Conservation (phyloP, 2,329 filamentous ascomycete species). For the Phialophora macrospora region DNA sequence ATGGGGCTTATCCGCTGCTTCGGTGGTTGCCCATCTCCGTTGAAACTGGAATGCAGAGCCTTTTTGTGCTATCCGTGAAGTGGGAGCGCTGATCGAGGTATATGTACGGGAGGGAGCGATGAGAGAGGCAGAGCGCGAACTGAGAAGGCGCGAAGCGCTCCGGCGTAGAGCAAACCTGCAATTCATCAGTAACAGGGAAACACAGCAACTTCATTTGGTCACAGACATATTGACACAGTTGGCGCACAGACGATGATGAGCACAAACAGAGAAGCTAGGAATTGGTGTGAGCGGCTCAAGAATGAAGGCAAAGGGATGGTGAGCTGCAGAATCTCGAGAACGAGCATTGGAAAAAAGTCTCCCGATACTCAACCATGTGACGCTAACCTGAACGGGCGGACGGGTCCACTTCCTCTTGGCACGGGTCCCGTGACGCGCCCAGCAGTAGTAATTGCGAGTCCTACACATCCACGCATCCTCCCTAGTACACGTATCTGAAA, state of each 20-base stretch:
- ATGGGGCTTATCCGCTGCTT: conserved; percentile 41
- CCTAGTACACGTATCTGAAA: conserved; percentile 61
- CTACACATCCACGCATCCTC: neutral
- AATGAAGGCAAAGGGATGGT: neutral
- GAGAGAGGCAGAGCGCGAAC: conserved; percentile 52
- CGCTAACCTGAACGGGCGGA: neutral
- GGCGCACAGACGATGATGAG: neutral
- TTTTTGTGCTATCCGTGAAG: conserved; percentile 48
- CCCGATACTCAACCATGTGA: neutral
- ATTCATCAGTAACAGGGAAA: conserved; percentile 10
- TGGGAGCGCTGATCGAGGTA: conserved; percentile 46
- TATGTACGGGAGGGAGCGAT: conserved; percentile 51
- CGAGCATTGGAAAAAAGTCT: conserved; percentile 13
- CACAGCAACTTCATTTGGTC: neutral
- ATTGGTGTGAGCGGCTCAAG: neutral
- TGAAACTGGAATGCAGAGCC: conserved; percentile 48
- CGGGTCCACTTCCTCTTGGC: neutral
- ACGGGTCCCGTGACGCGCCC: neutral
- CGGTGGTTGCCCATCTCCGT: conserved; percentile 56
- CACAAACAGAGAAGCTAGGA: neutral
- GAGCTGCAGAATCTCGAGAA: neutral
- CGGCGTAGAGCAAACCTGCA: conserved; percentile 64
- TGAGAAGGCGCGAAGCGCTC: conserved; percentile 60
- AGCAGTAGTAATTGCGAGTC: neutral
- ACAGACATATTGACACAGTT: conserved; percentile 13